phyloP scores from a whole-genome alignment of 2,329 filamentous ascomycete genomes.

The Grosmannia clavigera region DNA sequence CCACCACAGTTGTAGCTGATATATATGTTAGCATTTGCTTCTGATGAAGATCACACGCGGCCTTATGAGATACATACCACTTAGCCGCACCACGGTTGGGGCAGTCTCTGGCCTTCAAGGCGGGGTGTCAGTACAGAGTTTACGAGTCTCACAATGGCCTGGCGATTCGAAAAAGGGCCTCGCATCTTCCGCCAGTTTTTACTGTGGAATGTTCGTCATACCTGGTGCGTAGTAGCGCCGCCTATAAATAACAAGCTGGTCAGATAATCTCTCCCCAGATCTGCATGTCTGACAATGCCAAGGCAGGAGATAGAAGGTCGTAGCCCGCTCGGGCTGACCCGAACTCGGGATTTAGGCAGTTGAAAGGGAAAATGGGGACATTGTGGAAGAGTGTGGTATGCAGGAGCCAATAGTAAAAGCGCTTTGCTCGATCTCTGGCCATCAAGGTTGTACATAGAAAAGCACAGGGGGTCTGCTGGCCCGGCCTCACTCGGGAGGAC shows the following conservation, averaged over 20 bases:
- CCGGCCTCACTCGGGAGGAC: conserved; percentile 4
- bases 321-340: neutral
- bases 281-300: neutral
- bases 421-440: conserved; percentile 3
- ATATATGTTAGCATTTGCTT: conserved; percentile 6
- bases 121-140: conserved; percentile 2
- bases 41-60: neutral
- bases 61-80: conserved; percentile 44
- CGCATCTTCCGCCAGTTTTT: neutral
- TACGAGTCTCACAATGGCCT: conserved; percentile 7
- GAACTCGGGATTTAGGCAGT: neutral
- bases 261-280: conserved; percentile 14
- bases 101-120: conserved; percentile 62
- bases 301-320: neutral
- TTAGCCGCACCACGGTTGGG: conserved; percentile 73
- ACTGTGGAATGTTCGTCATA: conserved; percentile 28
- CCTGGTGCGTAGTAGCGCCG: conserved; percentile 63
- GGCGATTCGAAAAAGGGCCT: neutral
- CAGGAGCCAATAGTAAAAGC: conserved; percentile 4
- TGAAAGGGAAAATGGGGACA: neutral
- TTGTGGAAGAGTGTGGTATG: neutral
- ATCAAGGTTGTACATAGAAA: conserved; percentile 10
- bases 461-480: neutral
- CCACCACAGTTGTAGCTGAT: conserved; percentile 71
- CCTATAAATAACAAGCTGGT: conserved; percentile 33